phyloP scores from a whole-genome alignment of 371 early-diverging fungal species.

The Apophysomyces trapeziformis region DNA sequence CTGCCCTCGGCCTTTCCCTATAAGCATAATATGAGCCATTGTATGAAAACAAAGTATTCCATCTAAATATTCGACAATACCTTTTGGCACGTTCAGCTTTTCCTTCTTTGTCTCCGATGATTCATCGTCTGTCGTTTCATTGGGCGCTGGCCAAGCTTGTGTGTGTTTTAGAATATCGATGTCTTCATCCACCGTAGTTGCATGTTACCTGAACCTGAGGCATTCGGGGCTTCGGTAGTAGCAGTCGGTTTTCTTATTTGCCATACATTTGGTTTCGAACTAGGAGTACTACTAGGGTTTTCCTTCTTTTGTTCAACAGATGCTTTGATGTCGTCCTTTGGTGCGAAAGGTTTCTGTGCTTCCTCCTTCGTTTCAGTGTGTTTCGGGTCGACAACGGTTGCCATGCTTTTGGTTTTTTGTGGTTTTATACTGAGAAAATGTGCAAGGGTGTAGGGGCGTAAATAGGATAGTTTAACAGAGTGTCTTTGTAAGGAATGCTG shows the following conservation, averaged over 20 bases:
- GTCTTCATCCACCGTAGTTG: neutral
- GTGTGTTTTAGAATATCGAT: neutral
- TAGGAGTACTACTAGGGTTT: neutral
- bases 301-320: neutral
- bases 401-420: neutral
- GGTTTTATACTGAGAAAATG: too few species aligned
- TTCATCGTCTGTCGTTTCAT: slow-evolving; percentile 13
- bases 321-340: neutral
- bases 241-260: slow-evolving; percentile 39
- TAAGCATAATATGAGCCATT: slow-evolving; percentile 23
- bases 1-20: slow-evolving; percentile 43
- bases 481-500: slow-evolving; percentile 8
- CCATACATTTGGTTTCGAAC: slow-evolving; percentile 43
- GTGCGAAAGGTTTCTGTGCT: neutral
- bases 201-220: slow-evolving; percentile 6
- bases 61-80: slow-evolving; percentile 14
- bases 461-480: neutral
- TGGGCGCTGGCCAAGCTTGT: slow-evolving; percentile 23
- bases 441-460: neutral
- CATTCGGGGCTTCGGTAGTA: slow-evolving; percentile 13
- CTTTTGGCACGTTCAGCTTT: slow-evolving; percentile 22
- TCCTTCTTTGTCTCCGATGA: slow-evolving; percentile 31
- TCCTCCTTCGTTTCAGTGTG: slow-evolving; percentile 2
- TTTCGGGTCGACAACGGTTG: neutral
- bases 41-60: slow-evolving; percentile 27